Evolutionary conservation across 148 eudicot species (phyloP), one percentile per base, ranked within the genome.

Genomic region (Arctostaphylos glauca): DNA sequence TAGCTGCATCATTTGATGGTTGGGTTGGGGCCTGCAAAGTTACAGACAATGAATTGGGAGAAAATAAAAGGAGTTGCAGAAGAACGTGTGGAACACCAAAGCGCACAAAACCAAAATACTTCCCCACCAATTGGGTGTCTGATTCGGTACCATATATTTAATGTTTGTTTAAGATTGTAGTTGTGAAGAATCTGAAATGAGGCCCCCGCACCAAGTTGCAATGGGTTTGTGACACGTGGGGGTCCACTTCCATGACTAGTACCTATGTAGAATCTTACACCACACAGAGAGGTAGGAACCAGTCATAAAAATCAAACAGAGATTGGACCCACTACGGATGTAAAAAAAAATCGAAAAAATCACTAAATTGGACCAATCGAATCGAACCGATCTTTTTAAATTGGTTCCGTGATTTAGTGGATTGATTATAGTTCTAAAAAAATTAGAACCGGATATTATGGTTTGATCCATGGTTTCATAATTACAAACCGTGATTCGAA

Each of bases 91-190:
- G 83, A 81, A 70, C 38, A 71, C 52, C 71, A 53, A 80, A 71
- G 8, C 2, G 4, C 74, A 19, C 56, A 13, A 19, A 81, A 53
- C 64, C 60, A 19, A 15, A 23, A 55, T 38, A 16, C 49, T 80
- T 19, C 77, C 81, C 84, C 67, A 81, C 77, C 86, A 81, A 81
- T 6, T 81, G 77, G 78, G 81, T 85, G 86, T 78, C 79, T 76
- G 76, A 75, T 81, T 85, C 58, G 43, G 81, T 81, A 31, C 84
- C 86, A 80, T 77, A 68, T 18, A 77, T 66, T 76, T 64, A 54
- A 49, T 54, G 58, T 15, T 47, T 21, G 25, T 56, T 53, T 54
- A 52, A 9, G 49, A 47, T 81, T 76, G 56, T 21, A 78, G 58
- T 10, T 75, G 3, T n/a, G 31, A 38, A 68, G 81, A 64, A 74